Evolutionary conservation across 2,329 filamentous ascomycete genomes (phyloP), one percentile per base, ranked within the genome.

Genomic region (Hymenoscyphus repandus): DNA sequence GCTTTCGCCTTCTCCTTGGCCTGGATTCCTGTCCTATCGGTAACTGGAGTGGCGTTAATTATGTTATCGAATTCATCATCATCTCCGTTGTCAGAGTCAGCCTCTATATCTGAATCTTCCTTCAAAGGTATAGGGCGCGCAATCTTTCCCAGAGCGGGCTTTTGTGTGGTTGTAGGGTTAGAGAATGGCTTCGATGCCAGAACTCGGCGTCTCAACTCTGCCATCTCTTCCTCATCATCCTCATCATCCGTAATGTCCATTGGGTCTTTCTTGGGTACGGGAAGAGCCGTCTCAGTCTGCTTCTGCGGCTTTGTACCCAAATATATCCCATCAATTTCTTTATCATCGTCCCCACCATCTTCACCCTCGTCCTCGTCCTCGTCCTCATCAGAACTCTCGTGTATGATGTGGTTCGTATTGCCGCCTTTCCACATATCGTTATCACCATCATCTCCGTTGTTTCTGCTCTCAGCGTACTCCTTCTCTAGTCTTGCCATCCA

Each of bases 401-500:
- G 65, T 31, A 68, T 69, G 62, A 79, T 72, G 55, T 86, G 78
- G 64, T 97, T 97, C 61, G 86, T 82, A 62, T 97, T 97, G 6
- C 92, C 92, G 10, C 82, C 85, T n/a, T 83, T 86, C 93, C 92
- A 97, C 51, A 89, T 83, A 70, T 95, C 90, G 48, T 84, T 81
- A 18, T 71, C 74, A 15, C 71, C 73, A 15, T 77, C 78, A 30
- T 81, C 82, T 27, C 73, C 76, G 36, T 82, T 79, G 49, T 82
- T 82, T 54, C 91, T 79, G 63, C 82, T 95, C 51, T 93, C 86
- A 12, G 82, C 75, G 64, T 96, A 97, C 68, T 97, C 93, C 58
- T 82, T 81, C 71, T 99, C 92, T 56, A 99, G 78, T 71, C 91
- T 85, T 49, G 83, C 84, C 69, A 99, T 79, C 92, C 93, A 99